phyloP scores from a whole-genome alignment of 106 monocot species.

The Dactylorhiza incarnata region DNA sequence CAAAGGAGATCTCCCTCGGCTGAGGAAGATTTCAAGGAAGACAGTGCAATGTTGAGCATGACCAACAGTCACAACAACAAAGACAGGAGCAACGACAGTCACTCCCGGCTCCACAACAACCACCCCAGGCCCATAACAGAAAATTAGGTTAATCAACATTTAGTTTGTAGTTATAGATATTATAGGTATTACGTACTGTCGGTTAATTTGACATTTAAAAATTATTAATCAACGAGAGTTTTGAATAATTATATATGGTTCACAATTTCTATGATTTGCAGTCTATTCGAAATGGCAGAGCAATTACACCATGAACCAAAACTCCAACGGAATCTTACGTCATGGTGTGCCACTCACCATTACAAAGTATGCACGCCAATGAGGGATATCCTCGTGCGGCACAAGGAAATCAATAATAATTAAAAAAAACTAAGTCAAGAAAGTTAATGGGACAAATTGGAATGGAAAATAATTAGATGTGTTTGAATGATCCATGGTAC shows the following conservation, averaged over 20 bases:
- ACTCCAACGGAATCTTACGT: not conserved
- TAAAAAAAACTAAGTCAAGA: not conserved
- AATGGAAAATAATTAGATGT: not conserved
- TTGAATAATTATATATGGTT: not conserved
- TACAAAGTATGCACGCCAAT: not conserved
- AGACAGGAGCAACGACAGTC: too few species aligned
- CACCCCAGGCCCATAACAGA: too few species aligned
- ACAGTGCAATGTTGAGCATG: too few species aligned
- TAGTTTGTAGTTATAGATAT: not conserved
- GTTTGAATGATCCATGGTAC: not conserved
- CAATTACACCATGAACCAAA: too few species aligned
- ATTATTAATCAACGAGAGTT: not conserved
- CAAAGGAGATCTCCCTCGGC: too few species aligned
- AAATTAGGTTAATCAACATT: not conserved
- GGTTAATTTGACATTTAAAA: not conserved
- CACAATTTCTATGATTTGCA: not conserved
- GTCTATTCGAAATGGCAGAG: not conserved
- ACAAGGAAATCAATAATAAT: not conserved
- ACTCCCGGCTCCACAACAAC: too few species aligned
- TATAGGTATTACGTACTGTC: not conserved
- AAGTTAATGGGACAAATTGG: not conserved
- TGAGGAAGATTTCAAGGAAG: too few species aligned
- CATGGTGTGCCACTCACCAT: not conserved
- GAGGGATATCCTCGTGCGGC: not conserved
- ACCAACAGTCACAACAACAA: too few species aligned